Evolutionary conservation across 2,329 filamentous ascomycete genomes (phyloP).

Genomic region (Fusarium chuoi): DNA sequence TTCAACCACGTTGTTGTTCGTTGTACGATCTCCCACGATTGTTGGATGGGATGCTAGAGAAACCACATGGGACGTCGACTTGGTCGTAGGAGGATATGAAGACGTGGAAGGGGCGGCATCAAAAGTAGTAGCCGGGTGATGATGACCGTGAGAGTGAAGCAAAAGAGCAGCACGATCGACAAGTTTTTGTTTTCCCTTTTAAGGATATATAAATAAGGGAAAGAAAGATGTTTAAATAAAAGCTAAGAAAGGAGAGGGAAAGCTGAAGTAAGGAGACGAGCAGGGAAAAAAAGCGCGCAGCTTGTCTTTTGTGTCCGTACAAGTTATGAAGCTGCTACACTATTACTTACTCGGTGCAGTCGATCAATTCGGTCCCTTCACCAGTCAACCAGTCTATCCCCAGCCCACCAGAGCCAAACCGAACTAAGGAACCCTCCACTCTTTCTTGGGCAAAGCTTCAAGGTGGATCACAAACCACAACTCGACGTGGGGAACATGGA

Average conservation of each 20-base stretch:
- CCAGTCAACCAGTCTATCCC: constrained; percentile 10
- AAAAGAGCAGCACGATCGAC: constrained; percentile 12
- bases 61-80: constrained; percentile 25
- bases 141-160: constrained; percentile 20
- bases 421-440: constrained; percentile 31
- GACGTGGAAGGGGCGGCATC: constrained; percentile 35
- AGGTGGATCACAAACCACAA: constrained; percentile 27
- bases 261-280: constrained; percentile 14
- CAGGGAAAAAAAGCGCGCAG: constrained; percentile 41
- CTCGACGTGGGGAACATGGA: constrained; percentile 33
- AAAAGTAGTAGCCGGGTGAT: constrained; percentile 24
- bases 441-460: constrained; percentile 6
- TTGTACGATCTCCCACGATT: constrained; percentile 5
- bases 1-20: not conserved
- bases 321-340: constrained; percentile 41
- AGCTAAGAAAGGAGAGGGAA: not conserved
- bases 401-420: constrained; percentile 32
- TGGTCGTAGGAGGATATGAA: constrained; percentile 28
- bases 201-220: constrained; percentile 3
- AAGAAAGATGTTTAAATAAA: not conserved
- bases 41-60: constrained; percentile 12
- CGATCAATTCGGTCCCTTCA: constrained; percentile 36
- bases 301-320: constrained; percentile 41
- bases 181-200: not conserved
- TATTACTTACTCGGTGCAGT: constrained; percentile 20